Evolutionary conservation across 2,329 filamentous ascomycete species (phyloP), one percentile per base, ranked within the genome.

Genomic region (Lasiodiplodia theobromae): DNA sequence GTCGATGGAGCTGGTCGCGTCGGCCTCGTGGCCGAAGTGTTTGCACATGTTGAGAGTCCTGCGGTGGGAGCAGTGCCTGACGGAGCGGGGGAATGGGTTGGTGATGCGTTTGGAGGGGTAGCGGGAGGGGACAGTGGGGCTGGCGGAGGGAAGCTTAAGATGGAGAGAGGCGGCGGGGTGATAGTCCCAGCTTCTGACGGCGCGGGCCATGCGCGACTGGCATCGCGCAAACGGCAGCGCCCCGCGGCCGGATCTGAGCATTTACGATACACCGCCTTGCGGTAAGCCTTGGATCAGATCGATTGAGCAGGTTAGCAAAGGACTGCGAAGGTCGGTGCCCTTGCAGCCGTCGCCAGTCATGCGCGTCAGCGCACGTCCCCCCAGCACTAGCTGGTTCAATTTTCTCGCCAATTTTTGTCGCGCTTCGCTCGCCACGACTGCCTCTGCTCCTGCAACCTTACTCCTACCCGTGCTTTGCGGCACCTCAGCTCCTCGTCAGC

Each of bases 21-120:
- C 86, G 60, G 80, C 49, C 71, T 87, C 88, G 60, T 64, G 60
- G 31, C 31, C 47, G 74, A 84, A 84, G 71, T 87, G 83, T 78
- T 87, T 88, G 81, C 91, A 92, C 89, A 94, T 95, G 80, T 83
- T 86, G 60, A 64, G 60, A 25, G 60, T 31, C 83, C 91, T 86
- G 82, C 90, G 87, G 81, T 91, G 91, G 66, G 92, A 95, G 81
- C 92, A 96, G 79, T 90, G 81, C 77, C 91, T 72, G 68, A 76
- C 73, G 37, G 74, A 69, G 58, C 57, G 65, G 51, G 56, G 52
- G 38, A 64, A 62, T 47, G 52, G 52, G 37, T 49, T 64, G 67
- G 58, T 4, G 54, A 34, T 37, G 28, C 4, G 18, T 8, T 3
- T 38, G 53, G 53, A 53, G 54, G 68, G 37, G 53, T 49, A 54